Evolutionary conservation across 805 yeast species (phyloP), one percentile per base, ranked within the genome.

Genomic region (Pichia scutulata): DNA sequence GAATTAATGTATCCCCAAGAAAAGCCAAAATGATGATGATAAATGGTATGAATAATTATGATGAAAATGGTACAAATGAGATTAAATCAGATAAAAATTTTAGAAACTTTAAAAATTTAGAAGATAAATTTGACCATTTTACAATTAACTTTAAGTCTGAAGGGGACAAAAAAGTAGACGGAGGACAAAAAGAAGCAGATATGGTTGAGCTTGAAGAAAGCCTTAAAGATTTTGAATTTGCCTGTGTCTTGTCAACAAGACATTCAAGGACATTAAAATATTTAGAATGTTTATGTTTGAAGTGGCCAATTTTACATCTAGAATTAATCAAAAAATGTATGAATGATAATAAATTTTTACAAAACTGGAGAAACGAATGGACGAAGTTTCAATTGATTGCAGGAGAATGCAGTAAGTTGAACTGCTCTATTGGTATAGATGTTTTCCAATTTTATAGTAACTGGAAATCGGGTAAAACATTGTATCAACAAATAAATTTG

Each of bases 281-380:
- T 61, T 62, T 89, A 10, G 93, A 87, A 59, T 80, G 84, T 2
- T 63, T 89, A 18, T 86, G 92, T 0, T 61, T 89, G 42, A 90
- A 92, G 2, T 89, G 96, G 96, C 97, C 97, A 2, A 75, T 86
- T 19, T 60, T 89, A 28, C 81, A 87, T 3, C 75, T 76, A 50
- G 60, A 66, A 9, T 89, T 76, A 55, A 68, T 88, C 3, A 61
- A 64, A 7, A 84, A 82, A 51, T 74, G 84, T 50, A 57, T 77
- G 2, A 55, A 60, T 1, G 42, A 51, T 26, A 48, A 53, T 0
- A 26, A 37, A 8, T 26, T 47, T 19, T 30, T 44, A 50, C 57
- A 2, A 26, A 52, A 26, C 46, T 71, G 50, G 66, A 49, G 71
- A 5, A 52, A 60, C 0, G 53, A 63, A 23, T 77, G 92, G 78